phyloP scores from a whole-genome alignment of 192 early-diverging fungal genomes.

The Backusella mclennaniae region DNA sequence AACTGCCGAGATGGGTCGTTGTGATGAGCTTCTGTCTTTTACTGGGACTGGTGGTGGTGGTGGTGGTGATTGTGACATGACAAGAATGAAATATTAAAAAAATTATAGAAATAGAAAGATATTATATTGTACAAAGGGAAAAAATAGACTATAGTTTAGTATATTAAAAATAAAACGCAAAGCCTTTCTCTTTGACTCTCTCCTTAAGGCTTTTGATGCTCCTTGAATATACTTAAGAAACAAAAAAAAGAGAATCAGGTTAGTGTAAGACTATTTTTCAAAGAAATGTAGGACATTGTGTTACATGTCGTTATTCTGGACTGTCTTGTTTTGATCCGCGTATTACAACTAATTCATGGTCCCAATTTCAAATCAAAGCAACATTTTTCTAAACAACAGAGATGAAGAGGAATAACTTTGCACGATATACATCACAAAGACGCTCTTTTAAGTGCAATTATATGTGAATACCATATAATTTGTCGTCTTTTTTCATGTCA shows the following conservation, averaged over 20 bases:
- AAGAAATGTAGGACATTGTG: not conserved
- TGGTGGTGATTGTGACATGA: not conserved
- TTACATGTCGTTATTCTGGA: not conserved
- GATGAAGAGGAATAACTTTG: not conserved
- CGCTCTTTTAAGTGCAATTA: not conserved
- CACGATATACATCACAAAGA: not conserved
- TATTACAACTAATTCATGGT: not conserved
- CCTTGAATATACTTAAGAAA: not conserved
- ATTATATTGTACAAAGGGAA: not conserved
- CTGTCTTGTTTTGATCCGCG: not conserved
- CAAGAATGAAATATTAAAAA: not conserved
- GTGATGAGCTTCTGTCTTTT: not conserved
- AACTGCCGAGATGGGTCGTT: not conserved
- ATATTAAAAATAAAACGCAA: not conserved
- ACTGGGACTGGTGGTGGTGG: not conserved
- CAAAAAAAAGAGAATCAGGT: not conserved
- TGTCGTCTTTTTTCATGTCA: not conserved
- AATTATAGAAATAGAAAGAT: not conserved
- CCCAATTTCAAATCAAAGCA: not conserved
- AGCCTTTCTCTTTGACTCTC: not conserved
- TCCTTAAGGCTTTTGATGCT: not conserved
- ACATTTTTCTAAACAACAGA: not conserved
- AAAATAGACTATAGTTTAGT: not conserved
- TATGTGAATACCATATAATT: not conserved
- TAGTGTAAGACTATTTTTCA: not conserved